A percentile compares a stretch with the other conserved stretches of the same genome.
These are phyloP conservation scores for Jacaranda mimosifolia DNA, from an alignment of 257 asterid genomes.

Conservation along the genomic window DNA sequence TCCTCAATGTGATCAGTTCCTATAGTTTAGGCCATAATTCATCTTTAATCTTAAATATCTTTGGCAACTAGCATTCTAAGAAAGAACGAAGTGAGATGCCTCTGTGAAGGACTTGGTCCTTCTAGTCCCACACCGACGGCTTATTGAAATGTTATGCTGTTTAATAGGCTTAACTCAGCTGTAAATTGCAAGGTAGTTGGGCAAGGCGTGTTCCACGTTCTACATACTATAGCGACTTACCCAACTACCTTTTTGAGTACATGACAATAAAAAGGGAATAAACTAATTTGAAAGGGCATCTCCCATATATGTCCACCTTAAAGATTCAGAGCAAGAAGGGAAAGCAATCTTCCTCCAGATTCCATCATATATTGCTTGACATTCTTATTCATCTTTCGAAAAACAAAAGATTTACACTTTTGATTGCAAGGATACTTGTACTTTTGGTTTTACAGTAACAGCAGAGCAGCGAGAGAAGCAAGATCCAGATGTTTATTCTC, in stretches of 20 bases:
- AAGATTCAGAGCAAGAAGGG: background rate
- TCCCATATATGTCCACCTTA: background rate
- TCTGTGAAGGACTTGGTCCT: background rate
- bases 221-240: background rate
- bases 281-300: background rate
- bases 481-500: background rate
- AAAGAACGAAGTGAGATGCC: background rate
- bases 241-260: constrained; percentile 8
- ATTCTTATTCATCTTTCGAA: background rate
- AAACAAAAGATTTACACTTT: too few relatives aligned
- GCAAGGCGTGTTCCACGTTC: background rate
- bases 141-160: background rate
- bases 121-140: constrained; percentile 15
- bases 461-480: background rate
- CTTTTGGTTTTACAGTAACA: background rate
- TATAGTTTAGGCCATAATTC: background rate
- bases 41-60: background rate
- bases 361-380: background rate
- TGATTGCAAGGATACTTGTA: too few relatives aligned
- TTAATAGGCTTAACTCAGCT: background rate
- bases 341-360: background rate
- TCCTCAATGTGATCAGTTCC: background rate
- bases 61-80: background rate
- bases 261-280: background rate
- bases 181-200: background rate